phyloP scores from a whole-genome alignment of 805 yeast genomes.

The Candida loeiensis region DNA sequence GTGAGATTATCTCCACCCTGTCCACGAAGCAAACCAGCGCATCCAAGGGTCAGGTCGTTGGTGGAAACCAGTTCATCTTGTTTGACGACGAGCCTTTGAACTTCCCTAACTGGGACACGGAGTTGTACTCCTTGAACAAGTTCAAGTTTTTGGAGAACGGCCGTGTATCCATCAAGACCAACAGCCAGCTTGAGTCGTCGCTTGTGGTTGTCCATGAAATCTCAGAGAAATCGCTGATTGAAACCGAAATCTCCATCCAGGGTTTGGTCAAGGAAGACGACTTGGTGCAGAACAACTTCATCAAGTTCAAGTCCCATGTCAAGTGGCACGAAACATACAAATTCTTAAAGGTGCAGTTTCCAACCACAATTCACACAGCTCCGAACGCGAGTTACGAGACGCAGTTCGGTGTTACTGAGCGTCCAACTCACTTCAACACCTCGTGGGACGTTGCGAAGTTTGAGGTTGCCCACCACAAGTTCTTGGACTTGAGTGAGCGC shows the following conservation, averaged over 20 bases:
- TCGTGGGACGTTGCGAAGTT: conserved; percentile 96
- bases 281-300: conserved; percentile 25
- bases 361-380: conserved; percentile 75
- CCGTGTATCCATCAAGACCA: conserved; percentile 40
- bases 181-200: conserved; percentile 60
- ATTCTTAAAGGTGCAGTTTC: conserved; percentile 92
- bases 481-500: conserved; percentile 85
- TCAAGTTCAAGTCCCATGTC: conserved; percentile 46
- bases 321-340: conserved; percentile 87
- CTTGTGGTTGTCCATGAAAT: conserved; percentile 60
- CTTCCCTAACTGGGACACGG: conserved; percentile 98
- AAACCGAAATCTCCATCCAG: conserved; percentile 66
- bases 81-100: conserved; percentile 88
- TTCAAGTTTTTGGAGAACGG: conserved; percentile 44
- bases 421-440: conserved; percentile 94
- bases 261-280: conserved; percentile 57
- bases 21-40: conserved; percentile 46
- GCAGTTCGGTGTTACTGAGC: conserved; percentile 84
- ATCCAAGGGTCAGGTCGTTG: conserved; percentile 24
- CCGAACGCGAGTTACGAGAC: conserved; percentile 81
- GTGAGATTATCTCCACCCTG: conserved; percentile 65
- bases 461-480: conserved; percentile 92
- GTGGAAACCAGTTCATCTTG: conserved; percentile 78
- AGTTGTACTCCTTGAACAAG: conserved; percentile 77
- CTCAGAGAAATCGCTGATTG: conserved; percentile 54